Conservation (phyloP, 2,329 filamentous ascomycete genomes). For the Stagonosporopsis vannaccii region DNA sequence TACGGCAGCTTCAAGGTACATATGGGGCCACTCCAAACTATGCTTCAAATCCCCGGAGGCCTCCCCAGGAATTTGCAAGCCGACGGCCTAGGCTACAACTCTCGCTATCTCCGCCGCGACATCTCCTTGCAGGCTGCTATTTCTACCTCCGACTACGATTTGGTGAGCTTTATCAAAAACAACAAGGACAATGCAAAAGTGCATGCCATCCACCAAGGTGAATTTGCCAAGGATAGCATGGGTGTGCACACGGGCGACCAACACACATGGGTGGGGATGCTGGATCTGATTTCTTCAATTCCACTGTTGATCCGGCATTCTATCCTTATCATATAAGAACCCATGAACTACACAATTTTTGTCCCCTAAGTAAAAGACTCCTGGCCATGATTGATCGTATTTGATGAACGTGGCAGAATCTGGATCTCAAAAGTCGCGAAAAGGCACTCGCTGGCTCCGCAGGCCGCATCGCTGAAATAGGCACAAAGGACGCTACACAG, state of each 20-base stretch:
- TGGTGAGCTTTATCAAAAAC: constrained; percentile 31
- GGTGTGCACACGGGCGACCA: constrained; percentile 58
- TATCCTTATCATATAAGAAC: constrained; percentile 52
- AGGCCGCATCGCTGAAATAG: constrained; percentile 29
- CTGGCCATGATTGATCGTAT: constrained; percentile 58
- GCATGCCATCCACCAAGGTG: constrained; percentile 48
- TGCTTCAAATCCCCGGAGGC: constrained; percentile 33
- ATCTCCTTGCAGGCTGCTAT: constrained; percentile 36
- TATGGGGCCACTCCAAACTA: constrained; percentile 57
- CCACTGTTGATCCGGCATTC: constrained; percentile 56
- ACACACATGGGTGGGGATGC: constrained; percentile 46
- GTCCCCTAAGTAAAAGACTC: background rate
- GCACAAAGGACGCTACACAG: background rate
- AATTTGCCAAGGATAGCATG: constrained; percentile 41
- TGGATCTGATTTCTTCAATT: constrained; percentile 53
- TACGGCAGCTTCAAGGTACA: constrained; percentile 45
- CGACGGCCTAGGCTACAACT: constrained; percentile 42
- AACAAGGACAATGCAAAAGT: constrained; percentile 43
- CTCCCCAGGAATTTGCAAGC: constrained; percentile 36
- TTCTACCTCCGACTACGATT: constrained; percentile 35
- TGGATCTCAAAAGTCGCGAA: constrained; percentile 49
- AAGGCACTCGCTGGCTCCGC: constrained; percentile 54
- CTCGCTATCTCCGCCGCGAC: constrained; percentile 50
- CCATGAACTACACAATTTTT: too few relatives aligned
- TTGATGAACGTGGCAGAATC: constrained; percentile 61